Evolutionary conservation across 169 alveolate genomes (phyloP).

Genomic region (Eimeria tenella): DNA sequence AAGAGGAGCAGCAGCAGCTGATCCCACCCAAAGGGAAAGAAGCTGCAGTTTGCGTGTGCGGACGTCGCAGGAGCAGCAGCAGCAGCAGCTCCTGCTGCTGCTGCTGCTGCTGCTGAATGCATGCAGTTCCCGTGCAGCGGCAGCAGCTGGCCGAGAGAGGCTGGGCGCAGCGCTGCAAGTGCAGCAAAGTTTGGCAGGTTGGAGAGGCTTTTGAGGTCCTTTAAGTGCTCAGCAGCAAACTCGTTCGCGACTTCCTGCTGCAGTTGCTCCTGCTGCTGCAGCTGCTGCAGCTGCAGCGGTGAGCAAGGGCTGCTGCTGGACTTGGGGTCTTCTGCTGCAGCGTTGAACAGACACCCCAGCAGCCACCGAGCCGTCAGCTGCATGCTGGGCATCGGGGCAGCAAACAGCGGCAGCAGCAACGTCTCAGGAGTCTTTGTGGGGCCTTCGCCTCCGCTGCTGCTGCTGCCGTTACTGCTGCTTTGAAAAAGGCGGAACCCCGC

Average conservation of each 20-base stretch:
- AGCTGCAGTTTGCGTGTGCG: slow-evolving; percentile 49
- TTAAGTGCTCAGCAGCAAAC: slow-evolving; percentile 6
- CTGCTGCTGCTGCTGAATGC: slow-evolving; percentile 47
- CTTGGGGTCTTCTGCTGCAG: neutral
- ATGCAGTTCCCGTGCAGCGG: slow-evolving; percentile 10
- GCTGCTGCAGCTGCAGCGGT: neutral
- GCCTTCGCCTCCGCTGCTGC: neutral
- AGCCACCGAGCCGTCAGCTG: slow-evolving; percentile 49
- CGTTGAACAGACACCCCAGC: slow-evolving; percentile 22
- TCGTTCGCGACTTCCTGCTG: slow-evolving; percentile 43
- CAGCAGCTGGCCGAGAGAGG: slow-evolving; percentile 33
- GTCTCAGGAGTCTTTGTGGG: neutral
- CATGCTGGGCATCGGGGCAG: slow-evolving; percentile 9
- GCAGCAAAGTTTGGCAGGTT: slow-evolving; percentile 49
- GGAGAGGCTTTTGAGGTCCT: slow-evolving; percentile 1
- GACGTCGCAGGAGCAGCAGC: neutral
- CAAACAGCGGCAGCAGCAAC: neutral
- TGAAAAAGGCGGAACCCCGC: neutral
- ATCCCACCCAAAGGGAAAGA: slow-evolving; percentile 78
- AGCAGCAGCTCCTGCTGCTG: slow-evolving; percentile 24
- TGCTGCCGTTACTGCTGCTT: neutral
- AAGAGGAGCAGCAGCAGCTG: slow-evolving; percentile 56
- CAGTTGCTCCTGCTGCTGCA: slow-evolving; percentile 55
- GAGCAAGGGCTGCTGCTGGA: neutral
- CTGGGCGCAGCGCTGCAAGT: slow-evolving; percentile 10